Evolutionary conservation across 768 basidiomycete species (phyloP), one percentile per base, ranked within the genome.

Genomic region (Rossbeevera mucosa): DNA sequence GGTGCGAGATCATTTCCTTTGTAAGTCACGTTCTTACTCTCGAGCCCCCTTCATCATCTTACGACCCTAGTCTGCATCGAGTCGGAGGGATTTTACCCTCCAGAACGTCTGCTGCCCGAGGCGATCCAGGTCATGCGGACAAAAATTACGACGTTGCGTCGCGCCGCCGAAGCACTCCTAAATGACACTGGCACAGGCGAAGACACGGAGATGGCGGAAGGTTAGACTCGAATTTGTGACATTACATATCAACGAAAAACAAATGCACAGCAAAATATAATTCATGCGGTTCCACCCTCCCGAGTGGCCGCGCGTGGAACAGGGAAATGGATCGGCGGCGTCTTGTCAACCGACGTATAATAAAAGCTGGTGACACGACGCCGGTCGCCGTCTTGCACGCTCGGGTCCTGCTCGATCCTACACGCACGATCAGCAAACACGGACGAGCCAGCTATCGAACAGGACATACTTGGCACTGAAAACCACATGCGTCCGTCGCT

Each of bases 1-100:
- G 7, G 84, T 96, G 43, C 77, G 92, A 47, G 94, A 97, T 74
- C 88, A 86, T 72, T 97, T 96, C 71, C 78, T 97, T 50, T 97
- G 95, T 94, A 61, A 62, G 91, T 75, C 24, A 14, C 47, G 41
- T 14, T 38, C 44, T 52, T 1, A 5, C 41, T 47, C 42, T 24
- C 24, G 42, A 44, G 7, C 33, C 29, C 25, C n/a, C n/a, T n/a
- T n/a, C n/a, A n/a, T 53, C 31, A 47, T 58, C 30, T 45, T n/a
- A 25, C 36, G 44, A 4, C 14, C 21, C 91, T 21, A 69, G 94
- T 91, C 74, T 89, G 81, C 55, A 77, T 98, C 33, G 94, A 98
- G 69, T 92, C 92, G 0, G 90, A 94, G 62, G 88, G 94, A 5
- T 82, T 90, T 12, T 96, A 96, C 64, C 71, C 80, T 3, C 94